Evolutionary conservation across 2,329 filamentous ascomycete species (phyloP), one percentile per base, ranked within the genome.

Genomic region (Fragosphaeria purpurea): DNA sequence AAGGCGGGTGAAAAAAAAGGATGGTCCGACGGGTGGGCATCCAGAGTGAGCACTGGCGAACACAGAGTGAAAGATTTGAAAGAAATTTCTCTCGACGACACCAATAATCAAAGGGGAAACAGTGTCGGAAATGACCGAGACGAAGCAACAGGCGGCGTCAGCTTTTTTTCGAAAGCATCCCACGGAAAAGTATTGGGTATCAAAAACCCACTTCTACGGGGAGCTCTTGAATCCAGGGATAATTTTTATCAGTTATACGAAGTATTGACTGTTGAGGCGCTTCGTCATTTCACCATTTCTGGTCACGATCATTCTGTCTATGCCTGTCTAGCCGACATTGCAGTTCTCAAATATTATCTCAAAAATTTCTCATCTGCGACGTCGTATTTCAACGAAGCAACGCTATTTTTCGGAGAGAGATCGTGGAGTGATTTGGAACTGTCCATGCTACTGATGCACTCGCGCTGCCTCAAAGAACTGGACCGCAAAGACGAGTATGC

Each of bases 381-480:
- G 0, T 77, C 77, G 1, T 90, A 86, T 60, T 93, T 98, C 60
- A 79, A 85, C 59, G 77, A 82, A 44, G 82, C 93, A 42, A 84
- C 86, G 0, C 83, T 85, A 0, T 86, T 87, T 55, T 95, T 93
- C 58, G 85, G 84, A 0, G 80, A 84, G 51, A 82, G 78, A 51
- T 79, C 83, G 44, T 97, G 93, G 90, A 81, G 77, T 48, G 71
- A 83, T 1, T 73, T 95, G 10, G 89, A 97, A 62, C 72, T 88
- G 4, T 85, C 85, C 1, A 86, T 95, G 77, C 75, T 97, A 6
- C 79, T 87, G 56, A 85, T 96, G 75, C 93, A 96, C 63, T 80
- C 86, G 0, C 77, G 79, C 46, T 97, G 90, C 63, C 74, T 98
- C 33, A 84, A 86, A 56, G 77, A 87, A 58, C 75, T 95, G 33